Conservation (phyloP, 139 green algal genomes). For the Monoraphidium neglectum region DNA sequence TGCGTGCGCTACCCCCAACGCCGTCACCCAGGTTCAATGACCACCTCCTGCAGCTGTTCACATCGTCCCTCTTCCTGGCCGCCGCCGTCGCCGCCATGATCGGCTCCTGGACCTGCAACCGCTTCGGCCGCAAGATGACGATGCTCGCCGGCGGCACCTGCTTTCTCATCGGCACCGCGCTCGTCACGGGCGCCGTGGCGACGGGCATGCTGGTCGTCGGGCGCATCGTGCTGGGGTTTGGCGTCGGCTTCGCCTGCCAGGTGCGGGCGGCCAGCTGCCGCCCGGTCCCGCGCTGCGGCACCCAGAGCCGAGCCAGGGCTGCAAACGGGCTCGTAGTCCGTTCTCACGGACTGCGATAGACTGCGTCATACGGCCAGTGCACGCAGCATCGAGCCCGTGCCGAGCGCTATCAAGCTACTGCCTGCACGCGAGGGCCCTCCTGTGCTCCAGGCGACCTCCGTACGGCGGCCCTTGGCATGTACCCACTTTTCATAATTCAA, state of each 20-base stretch:
- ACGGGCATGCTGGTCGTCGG: constrained; percentile 70
- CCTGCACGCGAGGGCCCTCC: too few species aligned
- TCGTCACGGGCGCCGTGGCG: constrained; percentile 44
- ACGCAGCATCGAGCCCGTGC: background rate
- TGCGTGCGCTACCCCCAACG: too few species aligned
- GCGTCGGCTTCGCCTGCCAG: constrained; percentile 66
- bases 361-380: too few species aligned
- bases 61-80: constrained; percentile 54
- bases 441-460: background rate
- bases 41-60: constrained; percentile 52
- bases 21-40: constrained; percentile 65
- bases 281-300: too few species aligned
- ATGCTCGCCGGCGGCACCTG: constrained; percentile 44
- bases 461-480: background rate
- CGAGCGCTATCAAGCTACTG: background rate
- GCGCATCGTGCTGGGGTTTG: constrained; percentile 39
- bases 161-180: constrained; percentile 49
- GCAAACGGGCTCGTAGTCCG: too few species aligned
- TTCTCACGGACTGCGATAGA: too few species aligned
- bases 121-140: constrained; percentile 38
- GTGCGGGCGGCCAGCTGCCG: background rate
- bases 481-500: background rate
- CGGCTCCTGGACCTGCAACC: background rate
- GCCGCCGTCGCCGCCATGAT: constrained; percentile 2
- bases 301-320: too few species aligned